Evolutionary conservation across 108 stramenopile species (phyloP), one percentile per base, ranked within the genome.

Genomic region (Cyclotella baltica): DNA sequence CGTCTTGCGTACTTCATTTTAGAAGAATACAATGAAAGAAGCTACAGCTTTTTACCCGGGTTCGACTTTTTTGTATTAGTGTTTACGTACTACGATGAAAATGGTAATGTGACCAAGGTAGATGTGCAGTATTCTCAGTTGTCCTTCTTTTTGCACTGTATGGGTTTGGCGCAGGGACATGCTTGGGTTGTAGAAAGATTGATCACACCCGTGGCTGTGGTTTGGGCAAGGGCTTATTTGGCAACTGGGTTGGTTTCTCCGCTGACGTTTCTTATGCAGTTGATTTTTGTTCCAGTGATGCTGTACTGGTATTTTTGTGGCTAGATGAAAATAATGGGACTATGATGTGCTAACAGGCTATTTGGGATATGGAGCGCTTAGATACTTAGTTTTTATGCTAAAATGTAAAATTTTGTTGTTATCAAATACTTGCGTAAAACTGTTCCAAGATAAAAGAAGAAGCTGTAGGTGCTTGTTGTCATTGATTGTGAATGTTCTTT

Each of bases 121-220:
- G 77, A 78, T 35, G 83, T 83, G 18, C 83, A 83, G 38, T 83
- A 83, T 47, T 77, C 78, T 74, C 83, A 83, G 35, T 48, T 78
- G 48, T 69, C 73, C 35, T 83, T 83, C 64, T 83, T 83, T 37
- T 58, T 83, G 16, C 83, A 83, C 75, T 83, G 83, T 38, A 35
- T 74, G 53, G 83, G 83, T 8, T 31, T 83, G 33, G 77, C 77
- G 15, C 77, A 78, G 36, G 57, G 22, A 16, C 77, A 73, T 51
- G 72, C 67, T 0, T 79, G 72, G 77, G 28, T 78, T 15, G 59
- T 83, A 16, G 83, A 78, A 40, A 47, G 52, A 4, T 47, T 83
- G 33, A 62, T 83, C 29, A 83, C 83, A 34, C 83, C 73, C 13
- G 5, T 73, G 6, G 83, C 57, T 15, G 23, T 78, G 31, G 16